Evolutionary conservation across 2,329 filamentous ascomycete genomes (phyloP).

Genomic region (Sclerotinia trifoliorum): DNA sequence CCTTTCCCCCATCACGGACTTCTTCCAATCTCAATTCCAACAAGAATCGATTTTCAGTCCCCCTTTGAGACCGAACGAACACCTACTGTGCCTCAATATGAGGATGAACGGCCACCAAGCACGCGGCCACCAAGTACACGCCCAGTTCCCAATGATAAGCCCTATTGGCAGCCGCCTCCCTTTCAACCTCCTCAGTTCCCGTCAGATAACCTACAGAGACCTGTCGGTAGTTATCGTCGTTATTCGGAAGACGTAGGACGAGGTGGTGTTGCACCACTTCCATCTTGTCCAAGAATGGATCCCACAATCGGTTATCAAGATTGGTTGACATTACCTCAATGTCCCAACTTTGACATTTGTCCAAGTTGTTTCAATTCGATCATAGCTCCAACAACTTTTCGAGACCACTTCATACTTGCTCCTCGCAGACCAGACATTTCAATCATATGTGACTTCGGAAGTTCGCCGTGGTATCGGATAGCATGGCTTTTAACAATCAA

Average conservation of each 20-base stretch:
- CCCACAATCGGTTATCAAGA: slow-evolving; percentile 65
- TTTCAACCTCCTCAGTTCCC: slow-evolving; percentile 43
- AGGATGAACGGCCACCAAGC: slow-evolving; percentile 24
- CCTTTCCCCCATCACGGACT: slow-evolving; percentile 24
- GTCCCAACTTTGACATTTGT: slow-evolving; percentile 75
- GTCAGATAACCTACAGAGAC: slow-evolving; percentile 40
- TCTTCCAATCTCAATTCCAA: slow-evolving; percentile 35
- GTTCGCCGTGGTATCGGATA: slow-evolving; percentile 75
- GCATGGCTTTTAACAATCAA: slow-evolving; percentile 80
- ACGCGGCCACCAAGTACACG: slow-evolving; percentile 24
- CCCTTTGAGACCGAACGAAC: slow-evolving; percentile 28
- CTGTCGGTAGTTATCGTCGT: slow-evolving; percentile 50
- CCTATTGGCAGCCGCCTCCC: slow-evolving; percentile 48
- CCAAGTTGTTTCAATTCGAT: slow-evolving; percentile 73
- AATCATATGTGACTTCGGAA: slow-evolving; percentile 75
- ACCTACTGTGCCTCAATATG: slow-evolving; percentile 28
- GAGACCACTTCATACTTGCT: slow-evolving; percentile 62
- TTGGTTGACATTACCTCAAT: slow-evolving; percentile 75
- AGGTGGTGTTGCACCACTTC: slow-evolving; percentile 50
- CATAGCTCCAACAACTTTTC: slow-evolving; percentile 67
- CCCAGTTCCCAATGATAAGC: slow-evolving; percentile 18
- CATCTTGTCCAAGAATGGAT: slow-evolving; percentile 66
- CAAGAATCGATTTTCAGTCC: slow-evolving; percentile 27
- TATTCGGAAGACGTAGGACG: slow-evolving; percentile 54
- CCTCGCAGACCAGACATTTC: slow-evolving; percentile 56